Evolutionary conservation across 1,284 basidiomycete species (phyloP), one percentile per base, ranked within the genome.

Genomic region (Naganishia sp.): DNA sequence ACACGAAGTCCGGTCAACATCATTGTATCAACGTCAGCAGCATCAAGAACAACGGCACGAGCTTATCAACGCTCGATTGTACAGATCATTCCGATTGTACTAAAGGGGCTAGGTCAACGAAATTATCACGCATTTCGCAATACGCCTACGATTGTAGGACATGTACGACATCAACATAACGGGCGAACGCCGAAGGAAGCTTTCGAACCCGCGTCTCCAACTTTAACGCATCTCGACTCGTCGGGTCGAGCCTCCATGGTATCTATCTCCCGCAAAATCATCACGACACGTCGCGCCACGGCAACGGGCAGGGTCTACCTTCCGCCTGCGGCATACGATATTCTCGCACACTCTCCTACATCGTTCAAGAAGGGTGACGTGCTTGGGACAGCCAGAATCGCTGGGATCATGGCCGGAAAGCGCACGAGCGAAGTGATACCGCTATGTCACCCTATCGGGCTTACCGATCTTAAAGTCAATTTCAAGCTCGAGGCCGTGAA

Each of bases 341-440:
- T 93, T 28, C 78, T 89, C 65, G 28, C 66, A 54, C 42, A 59
- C 55, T 16, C 55, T 44, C 48, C 23, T 42, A 33, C 49, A 42
- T 55, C 49, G 2, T 81, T 81, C 50, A 79, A 82, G 43, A 91
- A 94, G 78, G 87, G 92, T 57, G 85, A 93, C 78, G 85, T 86
- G n/a, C 79, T 92, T 55, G 86, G 86, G 13, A 85, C 90, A 21
- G 88, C 90, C 18, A 88, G 92, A 72, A 81, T 93, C 28, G 91
- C 92, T 2, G 92, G 86, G 15, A 90, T 94, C 75, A 92, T 92
- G 87, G 91, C 84, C 9, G 86, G 88, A 68, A 94, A 94, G 77
- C 85, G 86, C 66, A 94, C 92, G 0, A 82, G 88, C 31, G 86
- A 87, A 49, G 82, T 93, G 52, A 93, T 94, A 65, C 92, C 92